Evolutionary conservation across 306 rosid species (phyloP), one percentile per base, ranked within the genome.

Genomic region (Pueraria montana): DNA sequence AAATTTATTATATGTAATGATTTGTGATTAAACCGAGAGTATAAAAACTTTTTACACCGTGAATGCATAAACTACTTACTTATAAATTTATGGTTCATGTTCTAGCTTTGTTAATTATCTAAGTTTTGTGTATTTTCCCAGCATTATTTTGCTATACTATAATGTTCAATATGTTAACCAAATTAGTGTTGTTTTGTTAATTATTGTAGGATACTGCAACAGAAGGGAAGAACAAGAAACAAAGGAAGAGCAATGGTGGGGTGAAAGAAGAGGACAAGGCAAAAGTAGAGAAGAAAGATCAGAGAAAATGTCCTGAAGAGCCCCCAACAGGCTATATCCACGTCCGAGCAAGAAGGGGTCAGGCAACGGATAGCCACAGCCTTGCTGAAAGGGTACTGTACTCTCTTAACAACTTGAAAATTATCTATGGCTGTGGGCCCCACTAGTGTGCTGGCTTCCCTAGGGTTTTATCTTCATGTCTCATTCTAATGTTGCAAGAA

Each of bases 291-390:
- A 82, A 89, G 70, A 90, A 83, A 74, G 84, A 85, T 11, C 83
- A 89, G 72, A 85, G 75, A 64, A 88, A 91, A 55, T 77, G 61
- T 81, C 49, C 73, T 17, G 91, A 87, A 17, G 93, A 91, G 86
- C 83, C 94, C 55, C 94, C 97, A 77, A 85, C 89, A 13, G 96
- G 91, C 12, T 93, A 91, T 85, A 92, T 95, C 86, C 99, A 92
- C 78, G 98, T 95, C 82, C 89, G 99, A 88, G 99, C 98, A 62
- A 89, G 98, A 83, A 93, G 99, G 86, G 99, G 99, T 65, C 93
- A 93, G 76, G 99, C 98, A 13, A 95, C 99, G 8, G 98, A 95
- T 79, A 95, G 97, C 89, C 99, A 93, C 90, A 95, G 99, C 97
- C 97, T 95, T 61, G 98, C 99, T 23, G 99, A 95, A 77, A 95